A percentile compares a stretch with the other conserved stretches of the same genome.
Evolutionary conservation across 352 stramenopile genomes (phyloP).

Genomic region (Phytophthora pisi): DNA sequence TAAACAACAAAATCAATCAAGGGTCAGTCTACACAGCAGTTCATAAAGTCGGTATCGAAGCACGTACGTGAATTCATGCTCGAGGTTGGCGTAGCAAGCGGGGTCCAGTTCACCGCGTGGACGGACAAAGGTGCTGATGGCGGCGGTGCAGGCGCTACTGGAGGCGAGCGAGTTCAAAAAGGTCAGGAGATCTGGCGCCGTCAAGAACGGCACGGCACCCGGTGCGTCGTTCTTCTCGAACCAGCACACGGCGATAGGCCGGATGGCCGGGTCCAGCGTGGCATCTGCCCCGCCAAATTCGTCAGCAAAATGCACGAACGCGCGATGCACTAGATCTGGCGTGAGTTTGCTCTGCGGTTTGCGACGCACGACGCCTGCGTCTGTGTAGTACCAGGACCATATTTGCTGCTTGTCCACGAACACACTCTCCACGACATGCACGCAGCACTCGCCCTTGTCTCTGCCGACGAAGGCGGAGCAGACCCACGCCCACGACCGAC

Average conservation of each 20-base stretch:
- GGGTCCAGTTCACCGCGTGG: slow-evolving; percentile 75
- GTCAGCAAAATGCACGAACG: slow-evolving; percentile 41
- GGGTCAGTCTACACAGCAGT: slow-evolving; percentile 40
- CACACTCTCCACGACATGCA: slow-evolving; percentile 71
- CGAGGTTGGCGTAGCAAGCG: slow-evolving; percentile 70
- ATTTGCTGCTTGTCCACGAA: slow-evolving; percentile 82
- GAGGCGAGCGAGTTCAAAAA: slow-evolving; percentile 53
- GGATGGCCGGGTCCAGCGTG: slow-evolving; percentile 24
- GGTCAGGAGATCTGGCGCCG: slow-evolving; percentile 45
- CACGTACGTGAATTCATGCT: slow-evolving; percentile 77
- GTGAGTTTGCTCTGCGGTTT: slow-evolving; percentile 63
- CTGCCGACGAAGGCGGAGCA: slow-evolving; percentile 66
- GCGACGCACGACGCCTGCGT: slow-evolving; percentile 58
- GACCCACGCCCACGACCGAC: slow-evolving; percentile 70
- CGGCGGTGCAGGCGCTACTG: slow-evolving; percentile 41
- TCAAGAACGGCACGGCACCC: slow-evolving; percentile 54
- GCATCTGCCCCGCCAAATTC: neutral
- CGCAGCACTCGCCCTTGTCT: slow-evolving; percentile 56
- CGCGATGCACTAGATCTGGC: slow-evolving; percentile 44
- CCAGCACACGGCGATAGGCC: slow-evolving; percentile 61
- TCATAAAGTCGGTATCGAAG: neutral
- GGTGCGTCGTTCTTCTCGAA: slow-evolving; percentile 61
- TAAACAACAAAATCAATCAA: neutral
- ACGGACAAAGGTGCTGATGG: slow-evolving; percentile 61
- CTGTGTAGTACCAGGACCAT: slow-evolving; percentile 76